Base-by-base conservation (phyloP, 495 filamentous ascomycete species). In the Aspergillus biplanus region DNA sequence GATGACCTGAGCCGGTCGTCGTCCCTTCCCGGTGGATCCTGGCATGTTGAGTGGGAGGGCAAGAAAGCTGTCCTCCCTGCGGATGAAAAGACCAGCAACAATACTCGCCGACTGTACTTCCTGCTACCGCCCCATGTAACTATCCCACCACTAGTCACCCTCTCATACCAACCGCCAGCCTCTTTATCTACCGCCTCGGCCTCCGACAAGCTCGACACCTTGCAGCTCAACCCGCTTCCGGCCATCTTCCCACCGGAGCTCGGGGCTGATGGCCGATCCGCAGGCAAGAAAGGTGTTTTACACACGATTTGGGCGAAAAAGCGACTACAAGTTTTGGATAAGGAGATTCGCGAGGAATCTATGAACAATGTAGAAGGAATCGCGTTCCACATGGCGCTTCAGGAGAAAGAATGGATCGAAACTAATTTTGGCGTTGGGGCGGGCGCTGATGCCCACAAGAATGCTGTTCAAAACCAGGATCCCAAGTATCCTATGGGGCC, bases 261-360 rank as follows among this genome's bases (percentile, higher is more conserved):
- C 33, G 87, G 89, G 2, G 79, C 83, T 2, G 87, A 85, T 4
- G 86, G 84, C 0, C 81, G 84, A 6, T 82, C 88, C 0, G 83
- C 86, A 1, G 90, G 91, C 13, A 89, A 86, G 69, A 89, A 90
- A 52, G 91, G 91, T 8, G 90, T 93, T 4, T 73, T 94, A 61
- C 91, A 94, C 69, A 93, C 90, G 8, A 86, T 90, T 57, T 96
- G 90, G 89, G 92, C 87, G 27, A 90, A 90, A 80, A 87, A 89
- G 72, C 81, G 91, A 15, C 76, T 94, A 27, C 86, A 84, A 27
- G 87, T 89, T 31, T 75, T 93, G 15, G 83, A 91, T n/a, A 77
- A 80, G 33, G 91, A 96, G 75, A 92, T 94, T 58, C 81, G 70
- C 0, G 71, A 75, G 4, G 88, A 91, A 70, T 83, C 85, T 65